Evolutionary conservation across 306 rosid genomes (phyloP), one percentile per base, ranked within the genome.

Genomic region (Quercus alba): DNA sequence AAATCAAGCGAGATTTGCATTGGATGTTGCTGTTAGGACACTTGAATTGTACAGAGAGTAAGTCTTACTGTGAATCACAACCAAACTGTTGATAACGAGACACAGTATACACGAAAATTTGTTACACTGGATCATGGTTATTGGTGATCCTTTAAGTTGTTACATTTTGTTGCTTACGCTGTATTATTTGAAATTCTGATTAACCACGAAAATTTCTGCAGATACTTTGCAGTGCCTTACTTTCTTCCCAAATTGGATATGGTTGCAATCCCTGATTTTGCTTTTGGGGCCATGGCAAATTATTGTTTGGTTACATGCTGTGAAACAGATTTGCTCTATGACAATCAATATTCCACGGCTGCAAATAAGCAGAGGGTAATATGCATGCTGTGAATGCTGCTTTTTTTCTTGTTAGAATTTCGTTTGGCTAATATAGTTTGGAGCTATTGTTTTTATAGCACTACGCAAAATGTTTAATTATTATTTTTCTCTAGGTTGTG

Each of bases 271-370:
- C 99, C 97, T 77, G 98, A 93, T 88, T 95, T 95, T 84, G 92
- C 97, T 83, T 89, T 92, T 85, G 97, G 97, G 44, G 97, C 97
- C 75, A 94, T 94, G 98, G 98, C 90, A 85, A 94, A 94, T 80
- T 94, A 92, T 87, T 97, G 98, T 73, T 85, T 94, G 81, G 94
- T 94, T 78, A 94, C 98, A 70, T 92, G 88, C 76, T 90, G 95
- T 67, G 98, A 94, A 90, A 90, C 94, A 52, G 97, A 89, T 87
- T 86, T 94, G 81, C 97, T 94, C 84, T 94, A 86, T 82, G 98
- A 94, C 77, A 97, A 92, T 28, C 94, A 87, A 68, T 87, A 90
- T 83, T 92, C 97, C 78, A 94, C 95, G 61, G 97, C 98, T 80
- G 84, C 89, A 25, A 91, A 88, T 86, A 92, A 94, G 85, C 97